Evolutionary conservation across 2,329 filamentous ascomycete genomes (phyloP), one percentile per base, ranked within the genome.

Genomic region (Mycosphaerella arachidis): DNA sequence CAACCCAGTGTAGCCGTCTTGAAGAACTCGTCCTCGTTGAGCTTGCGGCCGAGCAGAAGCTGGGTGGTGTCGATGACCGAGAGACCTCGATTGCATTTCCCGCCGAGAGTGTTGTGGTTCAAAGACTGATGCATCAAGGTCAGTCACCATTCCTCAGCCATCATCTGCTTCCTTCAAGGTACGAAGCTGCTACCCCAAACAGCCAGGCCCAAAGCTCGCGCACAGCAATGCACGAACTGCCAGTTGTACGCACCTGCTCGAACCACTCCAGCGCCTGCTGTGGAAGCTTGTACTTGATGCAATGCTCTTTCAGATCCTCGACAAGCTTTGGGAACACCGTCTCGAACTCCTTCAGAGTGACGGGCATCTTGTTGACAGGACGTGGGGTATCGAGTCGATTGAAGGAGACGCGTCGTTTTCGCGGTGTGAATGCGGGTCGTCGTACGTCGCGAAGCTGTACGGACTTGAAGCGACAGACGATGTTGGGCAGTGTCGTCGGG

Each of bases 11-110:
- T 89, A 48, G 92, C 90, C 52, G 93, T 83, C 69, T 90, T 82
- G 81, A 95, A 94, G 82, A 92, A 96, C 78, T 97, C 89, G 60
- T 93, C 85, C 63, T 90, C 83, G 66, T 81, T 84, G 66, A 97
- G 86, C 57, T 89, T 80, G 68, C 83, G 79, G 71, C 85, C 82
- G 72, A 92, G 84, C 64, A 97, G 86, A 70, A 94, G 81, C 66
- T 91, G 88, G 66, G 88, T 87, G 51, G 92, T 94, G 79, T 99
- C 94, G 67, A 94, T 89, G 62, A 97, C 93, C 52, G 92, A 97
- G 86, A 99, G 95, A 79, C 94, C 94, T 73, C 94, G 91, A 81
- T 99, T 99, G 82, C 92, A 96, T 83, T 99, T 99, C 74, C 94
- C 94, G 69, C 94, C 94, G 56, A 94, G 81, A 6, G 91, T 86